Conservation (phyloP, 176 grass and related monocot species). For the Tuctoria greenei region DNA sequence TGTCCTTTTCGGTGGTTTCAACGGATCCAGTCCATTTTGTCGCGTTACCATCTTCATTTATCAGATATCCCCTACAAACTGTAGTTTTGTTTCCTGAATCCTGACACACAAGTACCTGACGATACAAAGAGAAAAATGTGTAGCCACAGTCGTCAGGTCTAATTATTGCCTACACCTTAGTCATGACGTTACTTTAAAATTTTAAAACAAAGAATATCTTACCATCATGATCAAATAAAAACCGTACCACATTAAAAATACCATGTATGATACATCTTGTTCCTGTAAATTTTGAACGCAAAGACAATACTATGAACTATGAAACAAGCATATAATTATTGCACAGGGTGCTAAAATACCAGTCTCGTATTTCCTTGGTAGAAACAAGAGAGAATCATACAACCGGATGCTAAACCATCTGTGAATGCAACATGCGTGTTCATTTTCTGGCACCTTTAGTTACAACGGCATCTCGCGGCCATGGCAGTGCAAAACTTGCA, state of each 20-base stretch:
- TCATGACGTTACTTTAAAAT: too few species aligned
- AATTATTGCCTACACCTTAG: too few species aligned
- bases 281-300: not conserved
- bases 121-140: too few species aligned
- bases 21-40: not conserved
- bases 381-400: not conserved
- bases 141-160: too few species aligned
- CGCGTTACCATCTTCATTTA: not conserved
- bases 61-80: not conserved
- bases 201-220: too few species aligned
- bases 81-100: not conserved
- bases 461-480: constrained; percentile 2
- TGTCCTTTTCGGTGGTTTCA: not conserved
- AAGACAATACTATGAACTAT: not conserved
- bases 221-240: too few species aligned
- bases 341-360: not conserved
- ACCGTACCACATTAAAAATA: not conserved
- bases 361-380: not conserved
- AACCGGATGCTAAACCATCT: not conserved
- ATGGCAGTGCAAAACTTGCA: not conserved
- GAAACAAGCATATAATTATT: not conserved
- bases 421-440: not conserved
- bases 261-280: not conserved
- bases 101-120: not conserved
- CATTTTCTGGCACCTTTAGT: not conserved